Percentiles rank a stretch among this genome's conserved stretches.
Conservation (phyloP, 2,329 filamentous ascomycete species). For the Apiospora hydei region DNA sequence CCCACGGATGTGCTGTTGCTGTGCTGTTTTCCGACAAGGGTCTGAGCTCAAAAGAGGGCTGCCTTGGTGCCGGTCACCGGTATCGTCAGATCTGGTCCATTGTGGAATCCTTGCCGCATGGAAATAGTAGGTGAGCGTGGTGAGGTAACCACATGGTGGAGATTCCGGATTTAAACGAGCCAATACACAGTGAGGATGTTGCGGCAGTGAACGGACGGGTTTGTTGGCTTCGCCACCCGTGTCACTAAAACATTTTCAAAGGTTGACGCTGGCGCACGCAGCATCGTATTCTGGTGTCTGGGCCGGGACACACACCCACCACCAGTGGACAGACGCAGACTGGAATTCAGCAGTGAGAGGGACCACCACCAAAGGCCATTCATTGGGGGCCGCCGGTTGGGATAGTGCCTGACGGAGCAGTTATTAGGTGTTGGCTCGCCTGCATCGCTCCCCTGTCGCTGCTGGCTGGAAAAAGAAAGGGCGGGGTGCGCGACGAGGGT, state of each 20-base stretch:
- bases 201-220: constrained; percentile 13
- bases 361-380: background rate
- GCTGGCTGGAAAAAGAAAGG: background rate
- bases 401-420: background rate
- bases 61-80: background rate
- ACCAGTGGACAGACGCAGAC: background rate
- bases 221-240: constrained; percentile 20
- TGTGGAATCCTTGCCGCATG: constrained; percentile 1
- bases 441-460: background rate
- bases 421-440: background rate
- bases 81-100: constrained; percentile 17
- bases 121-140: constrained; percentile 5
- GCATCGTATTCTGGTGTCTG: background rate
- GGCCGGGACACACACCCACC: background rate
- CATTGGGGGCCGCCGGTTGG: background rate
- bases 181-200: constrained; percentile 1
- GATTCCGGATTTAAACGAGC: constrained; percentile 14
- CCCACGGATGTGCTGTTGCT: background rate
- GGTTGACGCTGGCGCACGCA: constrained; percentile 7
- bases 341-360: background rate
- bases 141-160: constrained; percentile 10
- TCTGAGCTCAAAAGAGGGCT: constrained; percentile 8
- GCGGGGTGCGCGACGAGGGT: background rate
- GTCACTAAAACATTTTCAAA: constrained; percentile 14
- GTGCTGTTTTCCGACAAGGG: constrained; percentile 7